These are phyloP conservation scores for Lobosporangium transversale DNA, from an alignment of 192 early-diverging fungal species.

Conservation along the genomic window DNA sequence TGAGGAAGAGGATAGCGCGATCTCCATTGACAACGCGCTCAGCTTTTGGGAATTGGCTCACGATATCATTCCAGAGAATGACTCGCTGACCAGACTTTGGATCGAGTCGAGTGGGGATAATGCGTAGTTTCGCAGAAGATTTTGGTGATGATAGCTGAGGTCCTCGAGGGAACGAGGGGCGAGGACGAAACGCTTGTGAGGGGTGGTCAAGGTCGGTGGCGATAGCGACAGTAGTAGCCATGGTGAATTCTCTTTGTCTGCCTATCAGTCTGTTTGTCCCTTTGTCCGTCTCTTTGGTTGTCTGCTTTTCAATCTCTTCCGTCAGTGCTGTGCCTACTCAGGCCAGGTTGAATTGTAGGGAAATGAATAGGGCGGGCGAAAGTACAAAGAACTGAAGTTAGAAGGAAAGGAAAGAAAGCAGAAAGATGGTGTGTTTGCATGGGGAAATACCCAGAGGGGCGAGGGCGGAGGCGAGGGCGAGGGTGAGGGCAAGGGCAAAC, in stretches of 20 bases:
- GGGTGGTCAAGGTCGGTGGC: neutral
- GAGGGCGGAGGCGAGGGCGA: neutral
- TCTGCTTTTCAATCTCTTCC: too few relatives aligned
- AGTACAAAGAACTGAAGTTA: neutral
- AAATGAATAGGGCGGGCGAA: neutral
- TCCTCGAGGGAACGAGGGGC: neutral
- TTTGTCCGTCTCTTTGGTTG: neutral
- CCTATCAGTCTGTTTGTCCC: too few relatives aligned
- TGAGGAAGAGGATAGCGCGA: neutral
- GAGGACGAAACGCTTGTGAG: neutral
- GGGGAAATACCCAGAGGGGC: neutral
- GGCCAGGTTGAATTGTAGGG: too few relatives aligned
- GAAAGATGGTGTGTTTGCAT: neutral
- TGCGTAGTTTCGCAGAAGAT: neutral
- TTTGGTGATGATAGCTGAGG: neutral
- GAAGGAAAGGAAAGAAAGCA: neutral
- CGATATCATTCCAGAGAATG: slow-evolving; percentile 20
- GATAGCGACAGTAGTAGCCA: neutral
- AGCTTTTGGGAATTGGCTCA: neutral
- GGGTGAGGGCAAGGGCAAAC: neutral
- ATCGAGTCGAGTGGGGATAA: slow-evolving; percentile 1
- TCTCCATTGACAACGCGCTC: neutral
- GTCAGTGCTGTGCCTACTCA: too few relatives aligned
- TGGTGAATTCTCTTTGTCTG: neutral
- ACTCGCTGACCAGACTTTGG: neutral